Conservation (phyloP, 78 protist species). For the Chrysochromulina parva region DNA sequence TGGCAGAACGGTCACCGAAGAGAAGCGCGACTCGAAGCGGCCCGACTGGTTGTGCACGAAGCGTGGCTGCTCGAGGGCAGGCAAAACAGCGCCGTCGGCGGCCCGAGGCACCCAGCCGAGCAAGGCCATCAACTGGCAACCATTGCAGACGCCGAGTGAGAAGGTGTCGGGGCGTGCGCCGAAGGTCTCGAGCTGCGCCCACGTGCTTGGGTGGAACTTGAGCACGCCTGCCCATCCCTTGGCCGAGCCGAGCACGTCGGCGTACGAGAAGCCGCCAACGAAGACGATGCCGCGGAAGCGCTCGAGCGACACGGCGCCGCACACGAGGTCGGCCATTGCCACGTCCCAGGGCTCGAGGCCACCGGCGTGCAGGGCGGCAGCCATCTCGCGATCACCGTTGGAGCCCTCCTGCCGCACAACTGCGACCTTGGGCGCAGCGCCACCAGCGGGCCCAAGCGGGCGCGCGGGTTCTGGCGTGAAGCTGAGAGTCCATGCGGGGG, state of each 20-base stretch:
- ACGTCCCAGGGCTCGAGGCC: slow-evolving; percentile 85
- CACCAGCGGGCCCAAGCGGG: not conserved
- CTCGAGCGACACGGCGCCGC: slow-evolving; percentile 52
- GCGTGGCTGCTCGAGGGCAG: slow-evolving; percentile 66
- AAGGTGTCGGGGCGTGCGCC: slow-evolving; percentile 81
- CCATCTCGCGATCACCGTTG: slow-evolving; percentile 92
- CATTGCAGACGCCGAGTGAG: slow-evolving; percentile 94
- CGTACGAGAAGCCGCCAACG: slow-evolving; percentile 91
- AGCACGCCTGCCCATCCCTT: slow-evolving; percentile 84
- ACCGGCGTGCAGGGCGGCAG: slow-evolving; percentile 74
- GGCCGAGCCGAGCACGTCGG: slow-evolving; percentile 85
- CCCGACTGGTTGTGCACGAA: slow-evolving; percentile 82
- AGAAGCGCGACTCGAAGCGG: slow-evolving; percentile 81
- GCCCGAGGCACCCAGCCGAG: slow-evolving; percentile 76
- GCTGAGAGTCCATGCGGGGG: slow-evolving; percentile 1
- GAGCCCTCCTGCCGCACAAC: slow-evolving; percentile 88
- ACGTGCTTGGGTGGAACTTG: slow-evolving; percentile 8
- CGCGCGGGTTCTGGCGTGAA: slow-evolving; percentile 41
- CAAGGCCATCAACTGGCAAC: slow-evolving; percentile 89
- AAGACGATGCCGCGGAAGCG: slow-evolving; percentile 84
- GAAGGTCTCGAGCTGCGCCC: slow-evolving; percentile 69
- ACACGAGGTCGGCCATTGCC: slow-evolving; percentile 65
- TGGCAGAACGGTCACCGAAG: slow-evolving; percentile 53
- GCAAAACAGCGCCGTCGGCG: slow-evolving; percentile 15
- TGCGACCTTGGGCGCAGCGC: slow-evolving; percentile 62